These are phyloP conservation scores for Poronia punctata DNA, from an alignment of 495 filamentous ascomycete species.

Conservation along the genomic window DNA sequence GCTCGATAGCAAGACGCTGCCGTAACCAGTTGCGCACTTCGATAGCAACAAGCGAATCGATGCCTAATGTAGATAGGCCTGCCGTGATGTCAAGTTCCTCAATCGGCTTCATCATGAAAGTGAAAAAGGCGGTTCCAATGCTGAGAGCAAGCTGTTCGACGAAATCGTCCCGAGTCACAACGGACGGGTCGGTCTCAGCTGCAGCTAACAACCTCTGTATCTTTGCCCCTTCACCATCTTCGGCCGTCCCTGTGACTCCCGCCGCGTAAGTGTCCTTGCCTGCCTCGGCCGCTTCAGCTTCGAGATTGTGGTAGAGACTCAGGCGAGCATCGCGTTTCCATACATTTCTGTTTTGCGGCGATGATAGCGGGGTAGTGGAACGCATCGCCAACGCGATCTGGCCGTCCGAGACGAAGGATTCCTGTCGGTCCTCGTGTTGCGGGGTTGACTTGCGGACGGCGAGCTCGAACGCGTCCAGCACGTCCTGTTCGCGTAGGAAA, in stretches of 20 bases:
- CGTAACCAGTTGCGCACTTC: conserved; percentile 51
- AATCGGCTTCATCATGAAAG: conserved; percentile 29
- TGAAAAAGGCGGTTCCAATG: background rate
- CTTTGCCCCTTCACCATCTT: background rate
- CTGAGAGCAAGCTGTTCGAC: background rate
- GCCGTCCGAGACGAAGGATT: background rate
- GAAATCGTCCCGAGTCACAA: background rate
- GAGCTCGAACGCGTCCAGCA: conserved; percentile 10
- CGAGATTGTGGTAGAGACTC: background rate
- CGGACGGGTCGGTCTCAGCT: background rate
- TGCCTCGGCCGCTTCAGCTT: background rate
- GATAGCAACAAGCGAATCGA: conserved; percentile 56
- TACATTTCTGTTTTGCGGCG: conserved; percentile 2
- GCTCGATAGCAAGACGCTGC: background rate
- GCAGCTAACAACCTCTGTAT: background rate
- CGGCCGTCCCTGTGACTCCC: background rate
- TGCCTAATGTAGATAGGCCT: conserved; percentile 41
- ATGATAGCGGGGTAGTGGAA: background rate
- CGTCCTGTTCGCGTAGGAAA: conserved; percentile 4
- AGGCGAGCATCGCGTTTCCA: conserved; percentile 4
- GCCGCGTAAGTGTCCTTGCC: background rate
- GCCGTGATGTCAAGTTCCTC: conserved; percentile 41
- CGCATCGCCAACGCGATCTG: conserved; percentile 2
- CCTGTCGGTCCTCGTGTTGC: background rate
- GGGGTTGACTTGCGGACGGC: conserved; percentile 5